Percentiles rank a stretch among this genome's conserved stretches.
Conservation (phyloP, 306 rosid genomes). For the Inga laurina region DNA sequence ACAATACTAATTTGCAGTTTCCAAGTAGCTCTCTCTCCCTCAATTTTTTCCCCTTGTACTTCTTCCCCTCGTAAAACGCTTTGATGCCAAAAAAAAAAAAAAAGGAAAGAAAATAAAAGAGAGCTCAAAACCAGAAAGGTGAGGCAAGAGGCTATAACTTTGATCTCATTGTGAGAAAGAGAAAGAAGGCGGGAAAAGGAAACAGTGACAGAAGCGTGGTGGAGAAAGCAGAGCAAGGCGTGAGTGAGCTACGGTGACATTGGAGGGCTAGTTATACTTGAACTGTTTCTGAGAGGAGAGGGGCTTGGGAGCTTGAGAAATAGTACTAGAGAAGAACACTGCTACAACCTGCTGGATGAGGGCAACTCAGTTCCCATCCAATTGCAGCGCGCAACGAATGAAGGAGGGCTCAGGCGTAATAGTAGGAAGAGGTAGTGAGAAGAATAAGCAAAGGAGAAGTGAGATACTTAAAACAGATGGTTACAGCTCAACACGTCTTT, state of each 20-base stretch:
- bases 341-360: slow-evolving; percentile 34
- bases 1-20: not conserved
- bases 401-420: slow-evolving; percentile 26
- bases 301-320: not conserved
- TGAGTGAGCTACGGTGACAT: slow-evolving; percentile 57
- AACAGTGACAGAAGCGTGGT: slow-evolving; percentile 51
- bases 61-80: not conserved
- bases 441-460: not conserved
- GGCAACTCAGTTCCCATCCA: slow-evolving; percentile 49
- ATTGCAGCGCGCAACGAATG: slow-evolving; percentile 69
- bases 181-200: not conserved
- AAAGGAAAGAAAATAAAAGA: not conserved
- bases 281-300: slow-evolving; percentile 7
- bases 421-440: slow-evolving; percentile 17
- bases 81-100: not conserved
- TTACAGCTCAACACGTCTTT: slow-evolving; percentile 92
- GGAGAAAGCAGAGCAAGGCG: slow-evolving; percentile 38
- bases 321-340: not conserved
- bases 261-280: slow-evolving; percentile 36
- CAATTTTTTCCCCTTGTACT: not conserved
- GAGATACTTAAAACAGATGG: slow-evolving; percentile 25
- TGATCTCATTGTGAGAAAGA: slow-evolving; percentile 60
- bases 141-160: slow-evolving; percentile 31
- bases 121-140: slow-evolving; percentile 1
- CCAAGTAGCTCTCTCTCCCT: not conserved